phyloP scores from a whole-genome alignment of 2,329 filamentous ascomycete genomes.

The Aspergillus ustus region DNA sequence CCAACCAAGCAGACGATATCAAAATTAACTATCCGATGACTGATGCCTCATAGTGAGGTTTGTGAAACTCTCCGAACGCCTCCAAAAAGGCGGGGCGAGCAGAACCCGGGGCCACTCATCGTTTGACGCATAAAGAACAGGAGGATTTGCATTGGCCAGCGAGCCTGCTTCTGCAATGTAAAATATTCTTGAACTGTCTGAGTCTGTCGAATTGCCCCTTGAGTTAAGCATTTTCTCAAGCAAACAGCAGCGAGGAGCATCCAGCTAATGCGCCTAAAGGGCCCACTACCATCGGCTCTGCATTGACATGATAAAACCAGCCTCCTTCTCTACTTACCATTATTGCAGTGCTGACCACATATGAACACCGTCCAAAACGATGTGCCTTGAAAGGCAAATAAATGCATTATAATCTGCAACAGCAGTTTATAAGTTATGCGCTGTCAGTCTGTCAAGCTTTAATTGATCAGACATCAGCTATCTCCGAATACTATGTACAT shows the following conservation, averaged over 20 bases:
- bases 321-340: too few species aligned
- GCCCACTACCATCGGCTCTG: not conserved
- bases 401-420: not conserved
- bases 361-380: too few species aligned
- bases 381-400: not conserved
- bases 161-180: not conserved
- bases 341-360: too few species aligned
- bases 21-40: not conserved
- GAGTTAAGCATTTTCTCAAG: slow-evolving; percentile 9
- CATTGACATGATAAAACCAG: not conserved
- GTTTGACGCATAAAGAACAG: not conserved
- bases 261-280: slow-evolving; percentile 3
- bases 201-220: not conserved
- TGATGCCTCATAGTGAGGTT: not conserved
- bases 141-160: not conserved
- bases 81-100: not conserved
- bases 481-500: too few species aligned
- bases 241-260: slow-evolving; percentile 6
- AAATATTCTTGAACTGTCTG: not conserved
- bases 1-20: not conserved
- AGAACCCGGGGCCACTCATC: not conserved
- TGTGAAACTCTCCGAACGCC: not conserved
- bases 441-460: too few species aligned
- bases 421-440: too few species aligned
- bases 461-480: too few species aligned